Evolutionary conservation across 176 grass and related monocot genomes (phyloP), one percentile per base, ranked within the genome.

Genomic region (Aegilops longissima): DNA sequence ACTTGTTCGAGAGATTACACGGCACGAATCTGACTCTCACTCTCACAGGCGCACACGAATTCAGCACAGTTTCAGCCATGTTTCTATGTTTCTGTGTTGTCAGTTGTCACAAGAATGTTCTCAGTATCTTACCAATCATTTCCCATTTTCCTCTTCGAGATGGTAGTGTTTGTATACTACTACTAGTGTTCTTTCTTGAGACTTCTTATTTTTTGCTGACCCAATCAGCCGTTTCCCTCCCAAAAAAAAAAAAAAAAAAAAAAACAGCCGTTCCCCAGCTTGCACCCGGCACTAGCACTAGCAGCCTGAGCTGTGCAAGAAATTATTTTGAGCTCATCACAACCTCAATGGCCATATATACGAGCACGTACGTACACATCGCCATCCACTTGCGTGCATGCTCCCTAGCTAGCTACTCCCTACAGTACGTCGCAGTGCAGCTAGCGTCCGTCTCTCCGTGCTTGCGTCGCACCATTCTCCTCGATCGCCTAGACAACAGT

Each of bases 231-330:
- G 3, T 58, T 54, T 27, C 45, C 73, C 73, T 27, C 27, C 27
- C 27, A n/a, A n/a, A n/a, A n/a, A n/a, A n/a, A n/a, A 25, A 25
- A 25, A 25, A 25, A 25, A 27, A 27, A 27, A 27, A 27, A 27
- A 27, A 27, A 27, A 27, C 54, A 20, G 54, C 54, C 17, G 3
- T 58, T 54, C 45, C 45, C 73, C 73, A 54, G 45, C 4, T 31
- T 76, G 73, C 45, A 54, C 25, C 73, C 33, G 54, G 17, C 54
- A 58, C 49, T 17, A 49, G 13, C 42, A 45, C 47, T 52, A 2
- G 44, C 73, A 42, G 31, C 42, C 79, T 83, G 54, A 90, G 88
- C 65, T 86, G 88, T 83, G 82, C 63, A 18, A 58, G 16, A 79
- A 78, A 78, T 52, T 65, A 74, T 42, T 56, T 54, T 27, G 40